phyloP scores from a whole-genome alignment of 2,329 filamentous ascomycete genomes.

The Beauveria sp. region DNA sequence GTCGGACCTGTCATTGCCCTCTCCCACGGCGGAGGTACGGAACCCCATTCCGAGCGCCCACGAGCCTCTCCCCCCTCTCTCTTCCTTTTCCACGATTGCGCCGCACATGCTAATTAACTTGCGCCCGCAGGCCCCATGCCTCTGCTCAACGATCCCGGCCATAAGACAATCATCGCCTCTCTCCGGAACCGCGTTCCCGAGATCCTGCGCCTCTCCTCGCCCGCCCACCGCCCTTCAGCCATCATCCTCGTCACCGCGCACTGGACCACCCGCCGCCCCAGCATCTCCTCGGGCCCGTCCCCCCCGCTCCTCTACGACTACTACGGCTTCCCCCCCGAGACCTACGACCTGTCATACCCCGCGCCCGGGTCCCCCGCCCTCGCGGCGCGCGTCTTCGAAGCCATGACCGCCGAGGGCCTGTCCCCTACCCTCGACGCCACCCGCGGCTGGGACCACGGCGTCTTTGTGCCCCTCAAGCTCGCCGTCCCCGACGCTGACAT shows the following conservation, averaged over 20 bases:
- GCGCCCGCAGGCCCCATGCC: conserved; percentile 43
- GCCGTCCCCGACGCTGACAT: conserved; percentile 43
- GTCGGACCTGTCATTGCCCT: conserved; percentile 39
- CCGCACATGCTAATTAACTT: not conserved
- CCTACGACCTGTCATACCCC: conserved; percentile 48
- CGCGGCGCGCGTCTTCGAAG: conserved; percentile 39
- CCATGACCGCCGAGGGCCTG: conserved; percentile 39
- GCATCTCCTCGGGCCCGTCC: conserved; percentile 40
- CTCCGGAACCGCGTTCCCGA: conserved; percentile 45
- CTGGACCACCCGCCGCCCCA: conserved; percentile 43
- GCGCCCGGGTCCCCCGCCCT: conserved; percentile 48
- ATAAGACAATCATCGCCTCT: conserved; percentile 42
- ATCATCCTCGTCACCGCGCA: conserved; percentile 53
- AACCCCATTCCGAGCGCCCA: not conserved
- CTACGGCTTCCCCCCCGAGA: conserved; percentile 48
- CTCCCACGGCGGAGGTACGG: conserved; percentile 41
- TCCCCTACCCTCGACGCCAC: conserved; percentile 28
- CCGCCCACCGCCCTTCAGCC: conserved; percentile 36
- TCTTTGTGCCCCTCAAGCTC: conserved; percentile 51
- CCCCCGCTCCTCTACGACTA: conserved; percentile 52
- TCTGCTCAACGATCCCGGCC: conserved; percentile 45
- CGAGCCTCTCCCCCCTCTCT: not conserved
- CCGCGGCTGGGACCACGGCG: conserved; percentile 52
- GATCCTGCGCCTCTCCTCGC: conserved; percentile 46
- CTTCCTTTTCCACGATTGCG: not conserved